Base-by-base conservation (phyloP, 495 filamentous ascomycete species). In the Penicillium pulvis region DNA sequence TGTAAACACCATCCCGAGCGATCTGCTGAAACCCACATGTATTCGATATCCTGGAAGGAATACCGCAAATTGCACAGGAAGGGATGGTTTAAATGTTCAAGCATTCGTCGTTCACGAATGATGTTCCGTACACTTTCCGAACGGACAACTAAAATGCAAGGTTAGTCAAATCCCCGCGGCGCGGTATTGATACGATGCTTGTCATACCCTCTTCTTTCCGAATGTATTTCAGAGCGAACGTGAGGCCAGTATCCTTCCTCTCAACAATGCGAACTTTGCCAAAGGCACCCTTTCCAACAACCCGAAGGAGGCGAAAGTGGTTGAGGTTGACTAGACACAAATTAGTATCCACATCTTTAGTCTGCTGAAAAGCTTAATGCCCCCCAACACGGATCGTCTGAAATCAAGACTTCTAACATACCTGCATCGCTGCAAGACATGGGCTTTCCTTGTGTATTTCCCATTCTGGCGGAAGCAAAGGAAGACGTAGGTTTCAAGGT, bases 41-140 rank as follows among this genome's bases (percentile, higher is more conserved):
- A 98, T 71, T 98, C 94, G 64, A 97, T 91, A 74, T 98, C 94
- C 76, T 98, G 94, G 71, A 98, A 98, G 79, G 92, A 97, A 75
- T 98, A 98, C 53, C 94, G 88, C 79, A 98, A 81, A 72, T 98
- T 98, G 81, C 94, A 98, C 57, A 98, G 88, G 76, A 98, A 98
- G 31, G 93, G 90, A 70, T 98, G 94, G 70, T 96, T 97, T 66
- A 98, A 81, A 72, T 97, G 92, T 73, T 98, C 92, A 68, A 98
- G 86, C 94, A 98, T 98, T 67, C 92, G 83, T 57, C 94, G 85
- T 79, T 98, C 94, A 61, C 95, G 87, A 64, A 98, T 96, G 59
- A 98, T 98, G 70, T 98, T 98, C 55, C 92, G 86, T 59, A 98
- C 94, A 67, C 93, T 98, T 74, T 98, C 94, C 61, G 92, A 96